These are phyloP conservation scores for Ogataea sp. DNA, from an alignment of 805 yeast genomes.

Conservation along the genomic window DNA sequence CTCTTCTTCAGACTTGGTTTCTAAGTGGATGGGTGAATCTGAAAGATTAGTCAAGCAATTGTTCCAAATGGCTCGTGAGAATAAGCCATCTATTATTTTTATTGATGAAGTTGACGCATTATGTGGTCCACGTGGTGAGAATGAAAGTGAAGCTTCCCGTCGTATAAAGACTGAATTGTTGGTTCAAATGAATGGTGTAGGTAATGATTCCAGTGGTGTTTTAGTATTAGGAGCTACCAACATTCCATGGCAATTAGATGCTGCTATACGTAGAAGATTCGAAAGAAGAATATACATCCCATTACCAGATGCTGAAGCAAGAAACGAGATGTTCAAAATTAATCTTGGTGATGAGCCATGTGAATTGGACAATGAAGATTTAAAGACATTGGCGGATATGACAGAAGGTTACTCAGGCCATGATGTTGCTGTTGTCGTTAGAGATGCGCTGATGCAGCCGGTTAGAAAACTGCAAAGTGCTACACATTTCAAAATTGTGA, in stretches of 20 bases:
- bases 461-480: slow-evolving; percentile 92
- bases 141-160: slow-evolving; percentile 93
- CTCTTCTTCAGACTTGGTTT: slow-evolving; percentile 90
- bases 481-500: slow-evolving; percentile 76
- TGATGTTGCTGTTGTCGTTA: slow-evolving; percentile 92
- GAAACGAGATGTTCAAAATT: slow-evolving; percentile 88
- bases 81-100: slow-evolving; percentile 90
- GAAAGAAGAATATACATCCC: slow-evolving; percentile 94
- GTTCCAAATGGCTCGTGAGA: slow-evolving; percentile 93
- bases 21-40: slow-evolving; percentile 99
- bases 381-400: slow-evolving; percentile 74
- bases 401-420: slow-evolving; percentile 98
- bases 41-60: slow-evolving; percentile 93
- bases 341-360: slow-evolving; percentile 91
- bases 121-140: slow-evolving; percentile 97
- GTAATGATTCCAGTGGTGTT: slow-evolving; percentile 89
- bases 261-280: slow-evolving; percentile 94
- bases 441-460: slow-evolving; percentile 98
- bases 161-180: slow-evolving; percentile 92
- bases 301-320: slow-evolving; percentile 87
- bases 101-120: slow-evolving; percentile 98
- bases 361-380: slow-evolving; percentile 63
- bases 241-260: slow-evolving; percentile 98
- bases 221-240: slow-evolving; percentile 95
- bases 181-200: slow-evolving; percentile 99